Percentiles rank a stretch among this genome's conserved stretches.
Evolutionary conservation across 208 protist species (phyloP).

Genomic region (Kentomonas sorsogonicus): DNA sequence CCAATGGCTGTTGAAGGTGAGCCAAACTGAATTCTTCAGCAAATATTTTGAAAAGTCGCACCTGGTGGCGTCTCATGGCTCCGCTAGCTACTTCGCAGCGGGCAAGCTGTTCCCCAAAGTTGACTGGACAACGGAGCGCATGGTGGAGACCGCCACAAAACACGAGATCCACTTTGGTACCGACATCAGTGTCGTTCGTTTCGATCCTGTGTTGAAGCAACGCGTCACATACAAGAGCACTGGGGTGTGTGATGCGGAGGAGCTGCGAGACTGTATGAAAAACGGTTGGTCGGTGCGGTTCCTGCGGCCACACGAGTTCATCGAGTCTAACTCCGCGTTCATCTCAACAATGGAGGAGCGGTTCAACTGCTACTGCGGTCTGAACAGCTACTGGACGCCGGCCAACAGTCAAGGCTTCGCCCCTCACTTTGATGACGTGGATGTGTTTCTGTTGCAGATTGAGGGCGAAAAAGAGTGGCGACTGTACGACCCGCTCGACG

Average conservation of each 20-base stretch:
- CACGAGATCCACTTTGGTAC: slow-evolving; percentile 30
- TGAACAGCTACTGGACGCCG: slow-evolving; percentile 94
- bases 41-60: slow-evolving; percentile 79
- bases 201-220: slow-evolving; percentile 36
- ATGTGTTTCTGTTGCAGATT: slow-evolving; percentile 94
- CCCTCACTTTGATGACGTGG: slow-evolving; percentile 96
- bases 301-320: slow-evolving; percentile 75
- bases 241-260: slow-evolving; percentile 18
- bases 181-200: slow-evolving; percentile 52
- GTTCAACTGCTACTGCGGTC: slow-evolving; percentile 81
- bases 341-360: slow-evolving; percentile 73
- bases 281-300: slow-evolving; percentile 81
- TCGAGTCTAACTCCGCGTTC: slow-evolving; percentile 54
- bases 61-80: slow-evolving; percentile 34
- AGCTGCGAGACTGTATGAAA: slow-evolving; percentile 47
- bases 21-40: slow-evolving; percentile 54
- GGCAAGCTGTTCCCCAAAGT: slow-evolving; percentile 30
- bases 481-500: slow-evolving; percentile 72
- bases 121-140: slow-evolving; percentile 44
- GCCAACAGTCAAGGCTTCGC: slow-evolving; percentile 87
- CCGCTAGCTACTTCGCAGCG: slow-evolving; percentile 32
- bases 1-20: slow-evolving; percentile 43
- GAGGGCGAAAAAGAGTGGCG: slow-evolving; percentile 92
- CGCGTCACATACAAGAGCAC: slow-evolving; percentile 30
- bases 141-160: slow-evolving; percentile 29